Conservation (phyloP, 331 rosid genomes). For the Pyrus hybrid region DNA sequence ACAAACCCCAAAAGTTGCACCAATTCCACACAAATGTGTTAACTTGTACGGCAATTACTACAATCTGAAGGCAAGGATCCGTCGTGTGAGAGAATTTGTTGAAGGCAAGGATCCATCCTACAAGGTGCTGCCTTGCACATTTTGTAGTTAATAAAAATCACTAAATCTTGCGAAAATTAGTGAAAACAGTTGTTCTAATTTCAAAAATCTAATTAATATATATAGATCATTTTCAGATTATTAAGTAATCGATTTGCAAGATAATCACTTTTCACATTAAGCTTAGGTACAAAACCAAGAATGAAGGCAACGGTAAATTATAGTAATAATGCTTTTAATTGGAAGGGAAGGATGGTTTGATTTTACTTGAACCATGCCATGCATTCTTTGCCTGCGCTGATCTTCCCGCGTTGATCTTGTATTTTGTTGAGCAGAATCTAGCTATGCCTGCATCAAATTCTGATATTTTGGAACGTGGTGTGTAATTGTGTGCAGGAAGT, state of each 20-base stretch:
- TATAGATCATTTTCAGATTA: not conserved
- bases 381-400: not conserved
- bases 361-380: not conserved
- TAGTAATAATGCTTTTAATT: not conserved
- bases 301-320: not conserved
- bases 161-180: not conserved
- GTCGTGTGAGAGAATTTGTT: constrained; percentile 36
- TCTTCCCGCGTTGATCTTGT: not conserved
- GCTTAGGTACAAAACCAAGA: not conserved
- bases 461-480: not conserved
- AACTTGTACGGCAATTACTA: too few relatives aligned
- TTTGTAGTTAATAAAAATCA: not conserved
- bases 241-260: not conserved
- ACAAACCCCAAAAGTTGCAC: too few relatives aligned
- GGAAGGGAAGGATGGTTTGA: not conserved
- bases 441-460: not conserved
- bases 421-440: not conserved
- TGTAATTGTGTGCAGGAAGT: constrained; percentile 31
- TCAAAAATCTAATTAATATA: not conserved
- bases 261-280: not conserved
- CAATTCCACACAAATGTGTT: too few relatives aligned
- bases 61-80: too few relatives aligned
- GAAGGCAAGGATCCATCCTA: constrained; percentile 42
- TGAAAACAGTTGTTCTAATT: not conserved
- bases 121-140: constrained; percentile 18